Percentiles rank a stretch among this genome's conserved stretches.
phyloP scores from a whole-genome alignment of 352 stramenopile genomes.

The Phytophthora nicotianae region DNA sequence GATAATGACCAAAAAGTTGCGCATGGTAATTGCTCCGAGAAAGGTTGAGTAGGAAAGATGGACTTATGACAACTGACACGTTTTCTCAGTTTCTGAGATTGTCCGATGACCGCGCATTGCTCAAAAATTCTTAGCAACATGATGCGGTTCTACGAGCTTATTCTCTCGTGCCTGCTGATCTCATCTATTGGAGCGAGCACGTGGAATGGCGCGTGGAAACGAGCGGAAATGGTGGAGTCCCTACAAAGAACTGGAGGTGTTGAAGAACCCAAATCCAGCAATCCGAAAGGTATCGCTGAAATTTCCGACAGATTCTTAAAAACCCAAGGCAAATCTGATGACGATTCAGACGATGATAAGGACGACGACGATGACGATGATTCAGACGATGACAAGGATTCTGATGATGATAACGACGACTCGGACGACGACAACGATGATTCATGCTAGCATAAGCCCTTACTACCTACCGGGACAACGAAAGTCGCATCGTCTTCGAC shows the following conservation, averaged over 20 bases:
- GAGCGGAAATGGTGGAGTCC: background rate
- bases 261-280: background rate
- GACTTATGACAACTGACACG: background rate
- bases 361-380: conserved; percentile 15
- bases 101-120: conserved; percentile 1
- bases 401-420: conserved; percentile 17
- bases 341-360: conserved; percentile 21
- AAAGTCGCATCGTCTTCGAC: background rate
- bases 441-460: conserved; percentile 1
- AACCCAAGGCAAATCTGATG: conserved; percentile 15
- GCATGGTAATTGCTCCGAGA: conserved; percentile 1
- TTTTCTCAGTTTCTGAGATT: conserved; percentile 1
- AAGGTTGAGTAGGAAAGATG: conserved; percentile 2
- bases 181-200: background rate
- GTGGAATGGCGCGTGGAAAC: background rate
- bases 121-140: conserved; percentile 2
- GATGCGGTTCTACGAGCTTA: background rate
- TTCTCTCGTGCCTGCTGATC: conserved; percentile 2
- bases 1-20: background rate
- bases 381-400: conserved; percentile 16
- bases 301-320: conserved; percentile 2
- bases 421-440: conserved; percentile 18
- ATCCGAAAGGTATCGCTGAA: background rate
- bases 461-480: too few relatives aligned
- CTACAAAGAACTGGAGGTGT: conserved; percentile 5